Evolutionary conservation across 306 rosid species (phyloP).

Genomic region (Castanea crenata): DNA sequence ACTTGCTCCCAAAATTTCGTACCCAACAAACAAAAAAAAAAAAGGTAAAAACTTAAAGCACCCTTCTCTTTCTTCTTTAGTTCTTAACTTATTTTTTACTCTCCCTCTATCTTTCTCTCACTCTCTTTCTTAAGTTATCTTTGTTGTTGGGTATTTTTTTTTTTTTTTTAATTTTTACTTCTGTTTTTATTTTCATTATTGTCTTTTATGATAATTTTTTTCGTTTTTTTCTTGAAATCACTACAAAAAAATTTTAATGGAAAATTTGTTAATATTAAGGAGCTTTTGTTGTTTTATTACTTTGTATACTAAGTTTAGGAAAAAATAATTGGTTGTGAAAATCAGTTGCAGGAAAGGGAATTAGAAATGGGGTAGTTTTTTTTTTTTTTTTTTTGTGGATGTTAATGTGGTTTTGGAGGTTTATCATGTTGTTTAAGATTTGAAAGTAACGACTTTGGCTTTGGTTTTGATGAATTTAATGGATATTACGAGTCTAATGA

Average conservation of each 20-base stretch:
- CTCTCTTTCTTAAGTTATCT: background rate
- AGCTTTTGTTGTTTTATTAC: background rate
- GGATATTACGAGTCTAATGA: background rate
- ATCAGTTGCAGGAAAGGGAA: background rate
- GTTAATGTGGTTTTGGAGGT: background rate
- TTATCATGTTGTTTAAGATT: background rate
- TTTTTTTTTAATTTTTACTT: background rate
- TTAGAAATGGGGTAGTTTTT: conserved; percentile 2
- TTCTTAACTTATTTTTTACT: background rate
- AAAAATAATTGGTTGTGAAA: conserved; percentile 15
- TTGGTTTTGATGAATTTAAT: background rate
- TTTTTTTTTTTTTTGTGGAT: background rate
- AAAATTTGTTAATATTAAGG: background rate
- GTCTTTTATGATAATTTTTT: background rate
- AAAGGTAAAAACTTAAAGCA: background rate
- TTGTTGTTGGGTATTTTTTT: background rate
- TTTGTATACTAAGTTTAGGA: background rate
- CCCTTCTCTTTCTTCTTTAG: conserved; percentile 17
- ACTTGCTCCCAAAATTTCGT: conserved; percentile 1
- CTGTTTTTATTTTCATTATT: background rate
- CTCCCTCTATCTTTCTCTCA: background rate
- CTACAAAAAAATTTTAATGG: background rate
- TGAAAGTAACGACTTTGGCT: background rate
- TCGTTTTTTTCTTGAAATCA: background rate
- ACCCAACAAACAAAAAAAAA: background rate